phyloP scores from a whole-genome alignment of 495 filamentous ascomycete species.

The Thozetella sp. region DNA sequence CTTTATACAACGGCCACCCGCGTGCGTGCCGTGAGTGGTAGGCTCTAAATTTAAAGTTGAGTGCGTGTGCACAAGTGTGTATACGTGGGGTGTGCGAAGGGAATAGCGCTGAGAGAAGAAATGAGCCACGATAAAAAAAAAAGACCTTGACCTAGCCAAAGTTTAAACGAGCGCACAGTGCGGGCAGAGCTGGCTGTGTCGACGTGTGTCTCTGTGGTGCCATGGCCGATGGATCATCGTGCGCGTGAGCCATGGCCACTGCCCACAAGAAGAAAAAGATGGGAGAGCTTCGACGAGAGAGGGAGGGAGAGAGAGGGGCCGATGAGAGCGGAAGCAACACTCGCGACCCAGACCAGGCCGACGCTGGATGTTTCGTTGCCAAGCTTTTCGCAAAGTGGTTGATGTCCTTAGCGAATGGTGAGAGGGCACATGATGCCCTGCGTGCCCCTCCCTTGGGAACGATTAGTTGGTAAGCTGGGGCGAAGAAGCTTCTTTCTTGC shows the following conservation, averaged over 20 bases:
- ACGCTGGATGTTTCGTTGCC: neutral
- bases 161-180: no score
- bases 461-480: no score
- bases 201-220: neutral
- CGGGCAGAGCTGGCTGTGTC: no score
- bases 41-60: conserved; percentile 1
- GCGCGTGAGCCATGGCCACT: no score
- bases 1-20: neutral
- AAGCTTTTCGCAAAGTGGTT: neutral
- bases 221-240: no score
- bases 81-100: no score
- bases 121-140: no score
- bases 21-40: neutral
- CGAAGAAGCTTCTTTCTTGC: neutral
- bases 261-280: no score
- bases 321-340: neutral
- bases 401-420: neutral
- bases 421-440: neutral
- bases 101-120: no score
- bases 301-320: neutral
- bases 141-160: no score
- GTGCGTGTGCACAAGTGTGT: neutral
- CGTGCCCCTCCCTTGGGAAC: neutral
- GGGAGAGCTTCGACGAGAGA: no score
- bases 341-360: neutral